Evolutionary conservation across 257 asterid genomes (phyloP).

Genomic region (Nicotiana obtusifolia): DNA sequence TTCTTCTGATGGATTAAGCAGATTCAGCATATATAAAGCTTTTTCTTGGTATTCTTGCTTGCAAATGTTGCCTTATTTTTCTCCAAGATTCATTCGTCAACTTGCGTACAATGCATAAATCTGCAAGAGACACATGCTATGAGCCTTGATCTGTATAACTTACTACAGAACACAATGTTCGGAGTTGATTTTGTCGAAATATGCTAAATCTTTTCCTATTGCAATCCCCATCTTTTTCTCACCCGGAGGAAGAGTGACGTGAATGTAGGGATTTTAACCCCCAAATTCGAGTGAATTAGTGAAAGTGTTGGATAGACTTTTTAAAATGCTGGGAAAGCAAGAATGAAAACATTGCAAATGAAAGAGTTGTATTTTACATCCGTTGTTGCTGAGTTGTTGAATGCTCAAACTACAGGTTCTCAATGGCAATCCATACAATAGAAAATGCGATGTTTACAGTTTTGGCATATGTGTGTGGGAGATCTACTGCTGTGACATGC

Average conservation of each 20-base stretch:
- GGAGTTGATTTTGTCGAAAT: background rate
- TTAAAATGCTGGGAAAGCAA: background rate
- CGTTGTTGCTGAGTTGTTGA: background rate
- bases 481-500: conserved; percentile 90
- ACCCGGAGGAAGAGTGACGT: background rate
- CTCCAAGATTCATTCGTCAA: background rate
- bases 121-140: background rate
- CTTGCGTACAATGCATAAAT: background rate
- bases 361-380: background rate
- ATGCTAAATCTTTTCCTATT: background rate
- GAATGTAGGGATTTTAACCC: background rate
- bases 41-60: background rate
- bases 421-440: conserved; percentile 67
- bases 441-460: conserved; percentile 81
- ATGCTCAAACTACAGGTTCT: conserved; percentile 46
- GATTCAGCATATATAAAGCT: background rate
- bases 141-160: background rate
- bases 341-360: background rate
- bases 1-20: background rate
- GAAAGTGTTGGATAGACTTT: background rate
- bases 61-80: background rate
- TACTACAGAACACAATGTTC: background rate
- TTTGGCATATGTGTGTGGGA: conserved; percentile 89
- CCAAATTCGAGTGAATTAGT: background rate
- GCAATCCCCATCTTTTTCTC: background rate